These are phyloP conservation scores for Cylindrodendrum hubeiense DNA, from an alignment of 2,329 filamentous ascomycete species.

Conservation along the genomic window DNA sequence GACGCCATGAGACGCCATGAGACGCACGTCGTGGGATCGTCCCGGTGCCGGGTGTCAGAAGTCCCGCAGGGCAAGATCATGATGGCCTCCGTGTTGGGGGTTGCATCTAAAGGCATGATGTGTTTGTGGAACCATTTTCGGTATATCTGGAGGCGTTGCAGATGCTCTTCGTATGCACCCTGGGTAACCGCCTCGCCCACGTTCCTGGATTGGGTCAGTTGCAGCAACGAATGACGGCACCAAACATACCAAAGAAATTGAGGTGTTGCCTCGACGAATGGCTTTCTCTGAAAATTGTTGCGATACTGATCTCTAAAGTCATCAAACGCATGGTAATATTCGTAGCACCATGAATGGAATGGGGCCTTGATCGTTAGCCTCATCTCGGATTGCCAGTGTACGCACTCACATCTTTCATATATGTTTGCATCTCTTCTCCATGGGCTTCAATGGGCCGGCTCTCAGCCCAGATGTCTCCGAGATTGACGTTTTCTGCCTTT, in stretches of 20 bases:
- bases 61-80: constrained; percentile 46
- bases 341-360: constrained; percentile 48
- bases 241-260: constrained; percentile 46
- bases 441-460: constrained; percentile 16
- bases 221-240: neutral
- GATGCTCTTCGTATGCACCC: constrained; percentile 37
- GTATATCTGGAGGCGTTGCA: constrained; percentile 44
- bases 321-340: constrained; percentile 48
- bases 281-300: constrained; percentile 36
- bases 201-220: constrained; percentile 35
- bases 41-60: constrained; percentile 40
- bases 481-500: constrained; percentile 30
- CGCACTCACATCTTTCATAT: constrained; percentile 45
- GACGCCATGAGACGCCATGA: constrained; percentile 24
- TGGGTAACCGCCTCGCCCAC: constrained; percentile 41
- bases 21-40: constrained; percentile 44
- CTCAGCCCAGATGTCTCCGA: constrained; percentile 37
- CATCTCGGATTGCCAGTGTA: neutral
- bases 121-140: constrained; percentile 48
- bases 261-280: constrained; percentile 47
- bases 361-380: constrained; percentile 43
- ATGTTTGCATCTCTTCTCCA: constrained; percentile 38
- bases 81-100: constrained; percentile 37
- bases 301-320: constrained; percentile 44
- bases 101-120: constrained; percentile 36